Base-by-base conservation (phyloP, 208 protist genomes). In the Tritrichomonas musculus region DNA sequence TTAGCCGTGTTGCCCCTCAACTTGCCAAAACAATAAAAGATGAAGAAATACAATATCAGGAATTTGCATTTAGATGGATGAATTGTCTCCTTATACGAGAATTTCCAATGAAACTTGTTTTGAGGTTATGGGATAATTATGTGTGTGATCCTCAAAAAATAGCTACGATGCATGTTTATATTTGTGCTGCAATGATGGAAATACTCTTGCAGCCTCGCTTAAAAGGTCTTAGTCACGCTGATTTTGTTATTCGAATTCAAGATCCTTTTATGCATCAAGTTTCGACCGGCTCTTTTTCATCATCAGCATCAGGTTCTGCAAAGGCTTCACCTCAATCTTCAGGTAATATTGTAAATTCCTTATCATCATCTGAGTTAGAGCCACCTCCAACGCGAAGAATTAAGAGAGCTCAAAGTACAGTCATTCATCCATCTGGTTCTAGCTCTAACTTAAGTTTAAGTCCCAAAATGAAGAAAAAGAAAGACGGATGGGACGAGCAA, bases 91-190 rank as follows among this genome's bases (percentile, higher is more conserved):
- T 98, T 20, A 69, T 95, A 92, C 96, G 97, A n/a, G 97, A 98
- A 94, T 93, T 98, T 11, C 95, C 96, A 4, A 94, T 96, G 41
- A 95, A 94, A 66, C 95, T 97, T 94, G 94, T 96, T 64, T 93
- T 98, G 60, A 95, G 96, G 17, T 80, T 98, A 55, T 96, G 96
- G 94, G 97, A 98, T 94, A 95, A 96, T 11, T 98, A 98, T 93
- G 94, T 98, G 30, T 95, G 96, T 49, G 96, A 98, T 80, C 47
- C 33, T 94, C 95, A 95, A 36, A 94, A 94, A 65, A 97, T 97
- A 95, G 92, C 95, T 66, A 93, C 95, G 44, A 96, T 97, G 55
- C 97, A 98, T 92, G 95, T 97, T 36, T 97, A 96, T 77, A 95
- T 97, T 33, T 98, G 97, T 94, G 96, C 96, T 49, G 96, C 96